Conservation (phyloP, 2,329 filamentous ascomycete genomes). For the Cryphonectria carpinicola region DNA sequence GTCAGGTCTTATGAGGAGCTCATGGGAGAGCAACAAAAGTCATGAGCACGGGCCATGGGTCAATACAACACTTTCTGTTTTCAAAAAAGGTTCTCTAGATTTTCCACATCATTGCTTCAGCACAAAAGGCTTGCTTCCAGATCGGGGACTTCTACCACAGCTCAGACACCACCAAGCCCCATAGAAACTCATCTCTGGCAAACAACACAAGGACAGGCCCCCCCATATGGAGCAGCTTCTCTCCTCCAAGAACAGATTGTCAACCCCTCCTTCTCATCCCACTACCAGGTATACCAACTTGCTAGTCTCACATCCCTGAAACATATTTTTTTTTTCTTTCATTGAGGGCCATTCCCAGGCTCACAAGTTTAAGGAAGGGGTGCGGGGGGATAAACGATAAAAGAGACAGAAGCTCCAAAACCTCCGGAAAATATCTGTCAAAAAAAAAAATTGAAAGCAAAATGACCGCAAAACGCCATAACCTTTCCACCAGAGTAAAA, state of each 20-base stretch:
- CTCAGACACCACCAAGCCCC: not conserved
- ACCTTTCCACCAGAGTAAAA: constrained; percentile 26
- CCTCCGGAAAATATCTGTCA: not conserved
- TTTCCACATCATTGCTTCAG: not conserved
- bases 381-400: not conserved
- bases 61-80: not conserved
- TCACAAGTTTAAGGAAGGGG: not conserved
- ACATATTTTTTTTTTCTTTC: not conserved
- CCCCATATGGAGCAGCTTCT: not conserved
- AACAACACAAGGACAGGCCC: not conserved
- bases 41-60: not conserved
- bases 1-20: not conserved
- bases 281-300: not conserved
- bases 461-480: constrained; percentile 24
- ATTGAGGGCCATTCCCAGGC: not conserved
- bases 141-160: not conserved
- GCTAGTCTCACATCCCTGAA: not conserved
- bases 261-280: not conserved
- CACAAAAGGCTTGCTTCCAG: not conserved
- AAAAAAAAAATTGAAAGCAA: constrained; percentile 18
- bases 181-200: not conserved
- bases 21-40: not conserved
- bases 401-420: not conserved
- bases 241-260: not conserved
- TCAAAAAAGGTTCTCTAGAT: not conserved